Conservation (phyloP, 2,329 filamentous ascomycete species). For the Phaeophleospora eucalypticola region DNA sequence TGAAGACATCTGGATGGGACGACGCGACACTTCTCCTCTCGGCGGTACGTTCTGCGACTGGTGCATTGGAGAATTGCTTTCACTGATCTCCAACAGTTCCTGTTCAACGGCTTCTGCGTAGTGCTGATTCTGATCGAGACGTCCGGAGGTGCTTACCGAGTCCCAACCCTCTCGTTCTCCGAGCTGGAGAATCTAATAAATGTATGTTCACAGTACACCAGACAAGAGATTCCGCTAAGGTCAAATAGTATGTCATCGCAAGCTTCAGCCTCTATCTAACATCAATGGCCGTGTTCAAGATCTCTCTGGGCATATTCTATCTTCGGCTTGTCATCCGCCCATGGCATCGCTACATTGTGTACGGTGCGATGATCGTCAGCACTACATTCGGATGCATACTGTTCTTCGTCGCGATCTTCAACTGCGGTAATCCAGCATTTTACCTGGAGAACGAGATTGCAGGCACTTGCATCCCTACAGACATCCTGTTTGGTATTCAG, state of each 20-base stretch:
- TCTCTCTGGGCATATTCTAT: constrained; percentile 45
- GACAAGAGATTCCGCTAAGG: neutral
- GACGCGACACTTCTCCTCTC: constrained; percentile 41
- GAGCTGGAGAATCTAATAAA: neutral
- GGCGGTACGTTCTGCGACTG: constrained; percentile 28
- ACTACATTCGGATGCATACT: constrained; percentile 36
- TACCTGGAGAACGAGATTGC: constrained; percentile 19
- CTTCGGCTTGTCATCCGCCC: constrained; percentile 38
- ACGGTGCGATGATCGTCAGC: constrained; percentile 24
- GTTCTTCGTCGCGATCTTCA: constrained; percentile 30
- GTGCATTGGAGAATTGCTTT: neutral
- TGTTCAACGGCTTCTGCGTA: constrained; percentile 17
- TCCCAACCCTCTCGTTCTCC: constrained; percentile 4
- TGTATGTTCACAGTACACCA: neutral
- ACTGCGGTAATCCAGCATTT: constrained; percentile 28
- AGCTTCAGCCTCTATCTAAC: constrained; percentile 38
- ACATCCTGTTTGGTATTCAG: constrained; percentile 19
- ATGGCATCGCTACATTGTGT: constrained; percentile 36
- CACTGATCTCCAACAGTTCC: constrained; percentile 3
- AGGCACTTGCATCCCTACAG: constrained; percentile 19
- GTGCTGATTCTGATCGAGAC: constrained; percentile 14
- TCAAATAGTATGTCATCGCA: constrained; percentile 23
- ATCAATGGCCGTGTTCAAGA: constrained; percentile 41
- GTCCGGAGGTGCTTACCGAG: constrained; percentile 7
- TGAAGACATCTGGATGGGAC: constrained; percentile 43